Percentiles rank a stretch among this genome's conserved stretches.
Evolutionary conservation across 306 rosid genomes (phyloP).

Genomic region (Rubus parviflorus): DNA sequence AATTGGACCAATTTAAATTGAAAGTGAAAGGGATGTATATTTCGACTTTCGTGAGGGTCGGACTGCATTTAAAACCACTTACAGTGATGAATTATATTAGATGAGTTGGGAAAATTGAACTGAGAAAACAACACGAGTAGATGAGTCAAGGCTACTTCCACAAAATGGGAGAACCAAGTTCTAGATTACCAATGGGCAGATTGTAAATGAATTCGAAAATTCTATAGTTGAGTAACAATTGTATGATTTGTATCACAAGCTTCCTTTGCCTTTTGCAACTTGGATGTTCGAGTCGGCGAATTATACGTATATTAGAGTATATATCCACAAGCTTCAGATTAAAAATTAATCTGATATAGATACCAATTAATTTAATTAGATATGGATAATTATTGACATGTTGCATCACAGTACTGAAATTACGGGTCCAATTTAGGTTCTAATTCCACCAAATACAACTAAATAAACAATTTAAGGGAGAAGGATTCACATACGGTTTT

Average conservation of each 20-base stretch:
- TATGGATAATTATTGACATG: constrained; percentile 7
- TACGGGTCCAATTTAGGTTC: background rate
- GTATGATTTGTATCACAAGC: background rate
- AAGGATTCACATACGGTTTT: constrained; percentile 57
- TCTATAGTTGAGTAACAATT: background rate
- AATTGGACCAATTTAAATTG: background rate
- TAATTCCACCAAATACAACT: constrained; percentile 6
- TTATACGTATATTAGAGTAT: background rate
- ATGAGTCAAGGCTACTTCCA: background rate
- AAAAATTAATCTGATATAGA: background rate
- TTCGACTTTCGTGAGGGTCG: background rate
- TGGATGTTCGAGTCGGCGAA: background rate
- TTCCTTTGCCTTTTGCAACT: background rate
- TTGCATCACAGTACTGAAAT: background rate
- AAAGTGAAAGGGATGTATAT: background rate
- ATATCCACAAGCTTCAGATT: background rate
- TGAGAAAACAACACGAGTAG: background rate
- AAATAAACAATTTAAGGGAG: background rate
- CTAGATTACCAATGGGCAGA: background rate
- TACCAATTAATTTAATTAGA: background rate
- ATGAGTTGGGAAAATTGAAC: background rate
- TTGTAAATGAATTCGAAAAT: background rate
- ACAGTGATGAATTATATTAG: background rate
- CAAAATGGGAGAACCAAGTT: constrained; percentile 9
- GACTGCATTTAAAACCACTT: background rate